Base-by-base conservation (phyloP, 1,284 basidiomycete species). In the Trichosporon inkin region DNA sequence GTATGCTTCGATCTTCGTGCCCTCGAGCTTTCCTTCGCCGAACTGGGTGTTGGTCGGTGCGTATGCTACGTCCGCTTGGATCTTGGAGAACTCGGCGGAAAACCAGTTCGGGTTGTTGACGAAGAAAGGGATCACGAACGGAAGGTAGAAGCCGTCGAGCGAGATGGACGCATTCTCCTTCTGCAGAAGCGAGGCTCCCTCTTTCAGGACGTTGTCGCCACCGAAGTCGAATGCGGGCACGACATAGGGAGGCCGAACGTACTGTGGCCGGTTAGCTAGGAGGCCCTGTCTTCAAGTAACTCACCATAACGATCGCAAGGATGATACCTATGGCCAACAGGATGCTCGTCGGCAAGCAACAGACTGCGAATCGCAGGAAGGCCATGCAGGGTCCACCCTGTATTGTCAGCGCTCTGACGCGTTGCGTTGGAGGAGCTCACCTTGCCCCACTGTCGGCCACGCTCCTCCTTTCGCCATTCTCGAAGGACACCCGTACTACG, bases 61-160 rank as follows among this genome's bases (percentile, higher is more conserved):
- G 73, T 92, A 92, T 69, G 83, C 81, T 54, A 89, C 82, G 6
- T 86, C 79, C 6, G 87, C 88, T 41, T 83, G 81, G 68, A 93
- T 85, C 58, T 84, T 81, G 60, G 84, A 83, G 75, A 94, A 85
- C 55, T 83, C 81, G 20, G 89, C 87, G 13, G 82, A 78, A 76
- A 94, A 92, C 80, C 86, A 92, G 74, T 93, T 92, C 35, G 90
- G 92, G 72, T 94, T 94, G 67, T 81, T 79, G 60, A 92, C 88
- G 53, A 13, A 28, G 24, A 34, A 28, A 16, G 19, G 20, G 20
- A 47, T 36, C 38, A 41, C 10, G 44, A 49, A 49, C 44, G 44
- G 44, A 13, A 49, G 44, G 22, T 49, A 49, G 44, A 49, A 49
- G 22, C 44, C 44, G 44, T 49, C 28, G 44, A 10, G 14, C 24